Evolutionary conservation across 1,284 basidiomycete species (phyloP).

Genomic region (Erythrobasidium hasegawianum): DNA sequence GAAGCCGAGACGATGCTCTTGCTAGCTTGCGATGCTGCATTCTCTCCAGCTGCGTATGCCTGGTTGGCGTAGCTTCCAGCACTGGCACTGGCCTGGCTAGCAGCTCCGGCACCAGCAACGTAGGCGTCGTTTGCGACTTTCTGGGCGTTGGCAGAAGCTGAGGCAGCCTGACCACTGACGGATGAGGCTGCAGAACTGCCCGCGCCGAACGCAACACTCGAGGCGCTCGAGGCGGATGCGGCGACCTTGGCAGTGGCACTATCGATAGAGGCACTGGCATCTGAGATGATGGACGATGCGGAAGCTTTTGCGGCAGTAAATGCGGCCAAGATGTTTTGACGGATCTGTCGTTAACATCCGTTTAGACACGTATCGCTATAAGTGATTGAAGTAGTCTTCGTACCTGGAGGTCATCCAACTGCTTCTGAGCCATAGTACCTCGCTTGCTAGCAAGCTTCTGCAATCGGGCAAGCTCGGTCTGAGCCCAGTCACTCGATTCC

Average conservation of each 20-base stretch:
- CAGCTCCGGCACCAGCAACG: background rate
- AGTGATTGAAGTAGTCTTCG: slow-evolving; percentile 46
- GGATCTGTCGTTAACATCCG: background rate
- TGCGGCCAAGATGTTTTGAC: slow-evolving; percentile 31
- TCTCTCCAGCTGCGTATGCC: background rate
- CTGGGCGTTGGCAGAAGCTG: slow-evolving; percentile 1
- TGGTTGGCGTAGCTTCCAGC: background rate
- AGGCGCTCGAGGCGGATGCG: background rate
- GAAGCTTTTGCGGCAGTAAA: slow-evolving; percentile 24
- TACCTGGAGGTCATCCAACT: slow-evolving; percentile 89
- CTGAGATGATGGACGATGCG: slow-evolving; percentile 1
- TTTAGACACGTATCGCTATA: background rate
- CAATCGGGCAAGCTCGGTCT: slow-evolving; percentile 76
- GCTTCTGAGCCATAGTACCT: slow-evolving; percentile 62
- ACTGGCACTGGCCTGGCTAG: background rate
- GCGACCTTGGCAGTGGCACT: background rate
- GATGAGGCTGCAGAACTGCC: background rate
- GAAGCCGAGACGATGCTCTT: too few relatives aligned
- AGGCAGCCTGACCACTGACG: background rate
- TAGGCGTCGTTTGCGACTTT: background rate
- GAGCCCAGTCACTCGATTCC: slow-evolving; percentile 63
- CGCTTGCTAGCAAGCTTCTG: slow-evolving; percentile 65
- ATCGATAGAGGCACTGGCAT: slow-evolving; percentile 6
- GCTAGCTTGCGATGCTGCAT: slow-evolving; percentile 1
- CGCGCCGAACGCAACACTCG: too few relatives aligned